These are phyloP conservation scores for Oehlia diaphana DNA, from an alignment of 192 early-diverging fungal genomes.

Conservation along the genomic window DNA sequence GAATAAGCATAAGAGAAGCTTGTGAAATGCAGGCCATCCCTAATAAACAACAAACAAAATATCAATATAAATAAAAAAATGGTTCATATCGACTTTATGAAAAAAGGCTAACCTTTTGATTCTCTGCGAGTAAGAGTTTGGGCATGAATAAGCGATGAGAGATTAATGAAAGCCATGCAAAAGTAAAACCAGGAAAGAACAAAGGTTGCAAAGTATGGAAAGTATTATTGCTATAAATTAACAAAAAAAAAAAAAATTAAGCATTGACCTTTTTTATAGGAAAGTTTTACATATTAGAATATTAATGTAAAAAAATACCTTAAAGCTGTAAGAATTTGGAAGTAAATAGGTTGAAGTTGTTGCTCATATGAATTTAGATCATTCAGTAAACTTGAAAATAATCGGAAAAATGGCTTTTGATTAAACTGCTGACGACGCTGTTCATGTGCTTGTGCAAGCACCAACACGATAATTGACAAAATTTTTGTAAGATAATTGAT, in stretches of 20 bases:
- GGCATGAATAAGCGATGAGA: conserved; percentile 94
- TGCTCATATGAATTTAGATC: conserved; percentile 72
- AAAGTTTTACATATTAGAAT: background rate
- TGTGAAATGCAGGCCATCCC: conserved; percentile 86
- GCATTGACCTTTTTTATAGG: too few relatives aligned
- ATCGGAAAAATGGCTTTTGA: conserved; percentile 87
- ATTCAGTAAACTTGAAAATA: conserved; percentile 81
- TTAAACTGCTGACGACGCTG: conserved; percentile 76
- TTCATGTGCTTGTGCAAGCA: conserved; percentile 85
- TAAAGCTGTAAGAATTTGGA: conserved; percentile 68
- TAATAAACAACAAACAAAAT: conserved; percentile 27
- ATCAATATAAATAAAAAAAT: conserved; percentile 12
- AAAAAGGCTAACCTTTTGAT: conserved; percentile 56
- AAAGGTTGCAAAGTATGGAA: conserved; percentile 83
- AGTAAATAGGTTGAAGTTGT: conserved; percentile 66
- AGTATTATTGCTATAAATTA: conserved; percentile 53
- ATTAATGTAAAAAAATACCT: conserved; percentile 42
- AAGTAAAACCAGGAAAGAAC: conserved; percentile 89
- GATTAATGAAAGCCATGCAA: conserved; percentile 92
- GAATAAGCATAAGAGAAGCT: conserved; percentile 81
- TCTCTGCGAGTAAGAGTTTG: conserved; percentile 72
- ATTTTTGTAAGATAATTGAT: conserved; percentile 78
- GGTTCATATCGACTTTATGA: background rate
- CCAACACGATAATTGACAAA: conserved; percentile 82
- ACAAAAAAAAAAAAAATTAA: background rate